Conservation (phyloP, 306 rosid species). For the Cucurbita maxima region DNA sequence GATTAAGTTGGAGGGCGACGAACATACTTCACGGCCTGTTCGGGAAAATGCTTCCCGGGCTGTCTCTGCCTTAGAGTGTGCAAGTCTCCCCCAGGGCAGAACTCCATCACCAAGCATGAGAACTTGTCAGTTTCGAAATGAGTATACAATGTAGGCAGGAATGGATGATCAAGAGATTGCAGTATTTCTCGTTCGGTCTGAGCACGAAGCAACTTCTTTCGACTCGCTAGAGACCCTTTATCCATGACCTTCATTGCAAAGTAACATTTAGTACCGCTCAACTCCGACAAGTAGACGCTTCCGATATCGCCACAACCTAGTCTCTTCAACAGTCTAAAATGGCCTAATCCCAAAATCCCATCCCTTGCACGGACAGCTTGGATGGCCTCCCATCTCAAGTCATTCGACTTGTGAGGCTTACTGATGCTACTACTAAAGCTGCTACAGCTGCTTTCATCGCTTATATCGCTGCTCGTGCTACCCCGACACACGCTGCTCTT, state of each 20-base stretch:
- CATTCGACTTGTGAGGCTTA: slow-evolving; percentile 97
- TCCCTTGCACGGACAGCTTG: slow-evolving; percentile 75
- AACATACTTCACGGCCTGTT: slow-evolving; percentile 99
- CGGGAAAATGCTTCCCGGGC: slow-evolving; percentile 91
- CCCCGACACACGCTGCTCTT: slow-evolving; percentile 36
- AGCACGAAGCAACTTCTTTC: slow-evolving; percentile 94
- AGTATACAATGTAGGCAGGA: slow-evolving; percentile 86
- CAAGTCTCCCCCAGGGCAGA: slow-evolving; percentile 97
- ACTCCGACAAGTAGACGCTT: slow-evolving; percentile 85
- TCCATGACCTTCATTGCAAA: slow-evolving; percentile 99
- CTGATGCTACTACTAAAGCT: slow-evolving; percentile 82
- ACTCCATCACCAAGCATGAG: slow-evolving; percentile 97
- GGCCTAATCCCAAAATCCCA: slow-evolving; percentile 70
- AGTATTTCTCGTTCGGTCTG: slow-evolving; percentile 93
- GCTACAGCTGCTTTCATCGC: slow-evolving; percentile 93
- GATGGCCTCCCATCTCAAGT: slow-evolving; percentile 94
- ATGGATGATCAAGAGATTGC: slow-evolving; percentile 90
- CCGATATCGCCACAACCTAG: slow-evolving; percentile 99
- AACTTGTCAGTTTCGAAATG: slow-evolving; percentile 95
- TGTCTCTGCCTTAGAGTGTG: slow-evolving; percentile 96
- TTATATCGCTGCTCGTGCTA: slow-evolving; percentile 92
- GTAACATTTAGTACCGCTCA: slow-evolving; percentile 90
- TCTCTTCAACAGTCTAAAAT: slow-evolving; percentile 83
- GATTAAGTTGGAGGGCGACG: background rate
- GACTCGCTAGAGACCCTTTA: slow-evolving; percentile 87